Evolutionary conservation across 805 yeast species (phyloP).

Genomic region (Ogataea ramenticola): DNA sequence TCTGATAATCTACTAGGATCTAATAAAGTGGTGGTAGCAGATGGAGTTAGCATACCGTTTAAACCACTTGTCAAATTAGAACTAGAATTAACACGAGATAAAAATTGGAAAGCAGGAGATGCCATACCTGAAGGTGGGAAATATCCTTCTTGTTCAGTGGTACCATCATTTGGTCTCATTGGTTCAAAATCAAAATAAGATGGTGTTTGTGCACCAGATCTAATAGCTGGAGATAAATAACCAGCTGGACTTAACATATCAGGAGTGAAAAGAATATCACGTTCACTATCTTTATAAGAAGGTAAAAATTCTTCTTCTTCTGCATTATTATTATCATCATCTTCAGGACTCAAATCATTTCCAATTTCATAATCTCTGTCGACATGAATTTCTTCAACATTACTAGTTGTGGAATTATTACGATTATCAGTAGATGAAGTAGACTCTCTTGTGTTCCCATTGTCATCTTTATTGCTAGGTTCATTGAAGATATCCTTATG

Average conservation of each 20-base stretch:
- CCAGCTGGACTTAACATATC: constrained; percentile 7
- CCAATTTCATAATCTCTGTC: constrained; percentile 11
- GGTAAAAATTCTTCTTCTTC: constrained; percentile 13
- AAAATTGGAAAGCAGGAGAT: constrained; percentile 12
- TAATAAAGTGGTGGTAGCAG: neutral
- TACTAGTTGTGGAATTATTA: neutral
- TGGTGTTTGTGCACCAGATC: constrained; percentile 9
- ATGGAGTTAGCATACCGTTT: neutral
- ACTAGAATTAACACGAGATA: constrained; percentile 15
- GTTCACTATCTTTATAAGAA: constrained; percentile 16
- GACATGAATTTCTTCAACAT: constrained; percentile 6
- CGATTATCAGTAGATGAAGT: neutral
- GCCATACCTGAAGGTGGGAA: constrained; percentile 25
- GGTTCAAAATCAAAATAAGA: constrained; percentile 6
- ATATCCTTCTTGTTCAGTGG: constrained; percentile 10
- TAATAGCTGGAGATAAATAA: constrained; percentile 6
- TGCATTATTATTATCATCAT: constrained; percentile 5
- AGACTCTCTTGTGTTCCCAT: too few species aligned
- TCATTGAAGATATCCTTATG: constrained; percentile 4
- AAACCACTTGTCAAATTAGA: neutral
- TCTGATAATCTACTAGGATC: constrained; percentile 6
- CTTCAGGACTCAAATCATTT: constrained; percentile 9
- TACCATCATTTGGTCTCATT: neutral
- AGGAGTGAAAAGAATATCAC: constrained; percentile 15
- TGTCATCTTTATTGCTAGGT: neutral